phyloP scores from a whole-genome alignment of 2,329 filamentous ascomycete genomes.

The Exophiala dermatitidis region DNA sequence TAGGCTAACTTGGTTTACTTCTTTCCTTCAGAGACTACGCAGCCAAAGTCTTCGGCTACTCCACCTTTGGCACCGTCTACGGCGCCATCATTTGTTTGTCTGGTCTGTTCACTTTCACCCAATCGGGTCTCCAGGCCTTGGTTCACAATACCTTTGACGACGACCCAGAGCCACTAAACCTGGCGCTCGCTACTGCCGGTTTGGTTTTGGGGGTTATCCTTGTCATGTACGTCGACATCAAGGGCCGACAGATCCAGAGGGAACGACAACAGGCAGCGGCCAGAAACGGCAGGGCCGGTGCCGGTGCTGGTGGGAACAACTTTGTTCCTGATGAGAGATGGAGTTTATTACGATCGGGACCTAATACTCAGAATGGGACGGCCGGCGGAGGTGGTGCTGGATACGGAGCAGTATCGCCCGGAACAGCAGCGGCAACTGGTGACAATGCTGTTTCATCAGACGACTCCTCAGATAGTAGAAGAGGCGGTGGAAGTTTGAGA shows the following conservation, averaged over 20 bases:
- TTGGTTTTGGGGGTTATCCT: conserved; percentile 58
- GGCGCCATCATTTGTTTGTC: conserved; percentile 81
- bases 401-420: too few relatives aligned
- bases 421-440: too few relatives aligned
- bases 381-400: too few relatives aligned
- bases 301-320: not conserved
- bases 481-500: too few relatives aligned
- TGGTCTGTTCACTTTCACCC: conserved; percentile 74
- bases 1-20: not conserved
- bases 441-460: too few relatives aligned
- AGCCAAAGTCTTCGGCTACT: conserved; percentile 87
- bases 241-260: conserved; percentile 34
- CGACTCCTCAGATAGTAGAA: too few relatives aligned
- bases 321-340: conserved; percentile 2
- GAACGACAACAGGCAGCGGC: not conserved
- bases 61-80: conserved; percentile 86
- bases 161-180: conserved; percentile 71
- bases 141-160: conserved; percentile 65
- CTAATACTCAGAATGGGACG: too few relatives aligned
- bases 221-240: conserved; percentile 58
- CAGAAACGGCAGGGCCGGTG: too few relatives aligned
- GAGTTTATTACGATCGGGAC: too few relatives aligned
- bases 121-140: conserved; percentile 69
- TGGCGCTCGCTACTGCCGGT: conserved; percentile 57
- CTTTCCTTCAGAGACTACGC: conserved; percentile 56